phyloP scores from a whole-genome alignment of 176 grass and related monocot species.

The Musa schizocarpa region DNA sequence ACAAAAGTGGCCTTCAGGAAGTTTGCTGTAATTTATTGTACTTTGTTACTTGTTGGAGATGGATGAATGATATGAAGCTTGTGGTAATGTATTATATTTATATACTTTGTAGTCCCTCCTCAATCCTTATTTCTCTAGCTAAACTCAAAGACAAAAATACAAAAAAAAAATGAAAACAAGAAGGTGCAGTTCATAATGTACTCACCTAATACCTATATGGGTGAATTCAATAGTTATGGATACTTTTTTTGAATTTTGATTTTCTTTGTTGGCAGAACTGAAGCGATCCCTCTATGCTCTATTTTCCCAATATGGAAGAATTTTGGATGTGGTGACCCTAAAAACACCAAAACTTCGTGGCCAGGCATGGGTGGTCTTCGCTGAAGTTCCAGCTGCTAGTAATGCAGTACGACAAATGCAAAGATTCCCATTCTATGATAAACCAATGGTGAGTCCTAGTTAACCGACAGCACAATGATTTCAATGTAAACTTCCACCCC shows the following conservation, averaged over 20 bases:
- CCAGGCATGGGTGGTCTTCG: slow-evolving; percentile 92
- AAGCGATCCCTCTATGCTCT: slow-evolving; percentile 83
- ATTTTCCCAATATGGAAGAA: slow-evolving; percentile 94
- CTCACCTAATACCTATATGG: no score
- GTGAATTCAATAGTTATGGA: no score
- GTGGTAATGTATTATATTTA: not conserved
- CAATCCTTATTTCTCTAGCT: not conserved
- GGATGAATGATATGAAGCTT: not conserved
- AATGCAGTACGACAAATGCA: slow-evolving; percentile 91
- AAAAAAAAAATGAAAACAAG: not conserved
- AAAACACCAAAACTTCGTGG: slow-evolving; percentile 87
- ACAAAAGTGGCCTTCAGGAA: not conserved
- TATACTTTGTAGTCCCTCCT: not conserved
- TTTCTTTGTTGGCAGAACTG: slow-evolving; percentile 43
- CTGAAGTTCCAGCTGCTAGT: slow-evolving; percentile 78
- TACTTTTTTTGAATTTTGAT: slow-evolving; percentile 19
- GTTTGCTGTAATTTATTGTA: not conserved
- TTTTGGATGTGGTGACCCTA: slow-evolving; percentile 81
- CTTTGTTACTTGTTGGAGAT: not conserved
- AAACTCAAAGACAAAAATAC: not conserved
- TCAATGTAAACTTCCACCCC: not conserved
- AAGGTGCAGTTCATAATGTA: no score
- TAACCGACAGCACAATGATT: not conserved
- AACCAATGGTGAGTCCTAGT: slow-evolving; percentile 57
- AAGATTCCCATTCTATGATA: slow-evolving; percentile 89